A percentile compares a stretch with the other conserved stretches of the same genome.
Evolutionary conservation across 2,329 filamentous ascomycete species (phyloP).

Genomic region (Microsporum ferrugineum): DNA sequence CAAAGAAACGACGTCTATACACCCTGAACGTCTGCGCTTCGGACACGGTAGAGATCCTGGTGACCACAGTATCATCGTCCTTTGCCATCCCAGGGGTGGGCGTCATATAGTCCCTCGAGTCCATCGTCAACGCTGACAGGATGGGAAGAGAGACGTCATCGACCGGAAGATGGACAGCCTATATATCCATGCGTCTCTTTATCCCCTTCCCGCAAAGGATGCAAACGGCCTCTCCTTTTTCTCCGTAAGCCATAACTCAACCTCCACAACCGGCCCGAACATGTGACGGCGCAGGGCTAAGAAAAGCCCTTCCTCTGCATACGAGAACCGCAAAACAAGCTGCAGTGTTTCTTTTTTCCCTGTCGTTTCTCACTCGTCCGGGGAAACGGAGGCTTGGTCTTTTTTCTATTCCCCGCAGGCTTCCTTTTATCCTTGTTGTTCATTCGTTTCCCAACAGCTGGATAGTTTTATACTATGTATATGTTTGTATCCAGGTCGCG

Average conservation of each 20-base stretch:
- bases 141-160: background rate
- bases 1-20: slow-evolving; percentile 85
- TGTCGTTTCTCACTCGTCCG: background rate
- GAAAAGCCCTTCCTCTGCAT: background rate
- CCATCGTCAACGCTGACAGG: background rate
- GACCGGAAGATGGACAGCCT: background rate
- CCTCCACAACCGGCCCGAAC: background rate
- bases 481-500: too few species aligned
- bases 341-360: background rate
- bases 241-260: too few species aligned
- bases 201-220: background rate
- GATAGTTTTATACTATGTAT: too few species aligned
- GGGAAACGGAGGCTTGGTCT: background rate
- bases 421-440: background rate
- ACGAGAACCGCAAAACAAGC: background rate
- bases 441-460: too few species aligned
- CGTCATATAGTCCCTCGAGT: background rate
- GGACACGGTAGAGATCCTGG: background rate
- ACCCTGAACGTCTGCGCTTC: slow-evolving; percentile 36
- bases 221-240: too few species aligned
- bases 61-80: background rate
- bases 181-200: background rate
- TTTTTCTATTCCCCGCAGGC: background rate
- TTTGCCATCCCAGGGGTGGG: background rate
- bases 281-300: background rate